These are phyloP conservation scores for Penicillium cataractarum DNA, from an alignment of 495 filamentous ascomycete genomes.

Conservation along the genomic window DNA sequence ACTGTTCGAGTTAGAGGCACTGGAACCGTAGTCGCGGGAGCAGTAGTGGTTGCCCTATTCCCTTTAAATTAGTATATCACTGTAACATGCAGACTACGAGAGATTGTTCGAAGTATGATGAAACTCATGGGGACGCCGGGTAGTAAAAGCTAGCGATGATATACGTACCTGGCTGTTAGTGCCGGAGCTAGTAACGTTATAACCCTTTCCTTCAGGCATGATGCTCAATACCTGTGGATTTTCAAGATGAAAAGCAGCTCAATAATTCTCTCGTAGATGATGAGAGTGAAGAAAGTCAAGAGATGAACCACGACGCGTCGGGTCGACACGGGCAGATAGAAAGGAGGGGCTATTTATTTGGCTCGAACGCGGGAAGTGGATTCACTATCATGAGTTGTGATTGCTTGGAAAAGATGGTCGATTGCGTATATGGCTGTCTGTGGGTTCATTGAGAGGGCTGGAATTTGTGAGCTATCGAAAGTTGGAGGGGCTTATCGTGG, in stretches of 20 bases:
- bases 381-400: neutral
- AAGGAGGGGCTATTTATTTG: conserved; percentile 1
- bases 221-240: neutral
- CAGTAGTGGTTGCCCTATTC: conserved; percentile 56
- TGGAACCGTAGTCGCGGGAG: conserved; percentile 49
- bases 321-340: no score
- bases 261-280: no score
- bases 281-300: neutral
- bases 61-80: neutral
- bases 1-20: conserved; percentile 44
- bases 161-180: conserved; percentile 53
- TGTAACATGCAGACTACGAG: no score
- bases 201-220: conserved; percentile 41
- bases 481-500: no score
- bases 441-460: no score
- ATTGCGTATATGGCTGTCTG: no score
- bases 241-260: neutral
- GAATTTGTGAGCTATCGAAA: no score
- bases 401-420: no score
- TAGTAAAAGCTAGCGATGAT: neutral
- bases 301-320: neutral
- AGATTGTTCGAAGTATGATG: no score
- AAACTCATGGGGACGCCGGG: neutral
- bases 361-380: neutral
- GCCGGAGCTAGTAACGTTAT: conserved; percentile 45